Base-by-base conservation (phyloP, 768 basidiomycete genomes). In the Rhodotorula graminis region DNA sequence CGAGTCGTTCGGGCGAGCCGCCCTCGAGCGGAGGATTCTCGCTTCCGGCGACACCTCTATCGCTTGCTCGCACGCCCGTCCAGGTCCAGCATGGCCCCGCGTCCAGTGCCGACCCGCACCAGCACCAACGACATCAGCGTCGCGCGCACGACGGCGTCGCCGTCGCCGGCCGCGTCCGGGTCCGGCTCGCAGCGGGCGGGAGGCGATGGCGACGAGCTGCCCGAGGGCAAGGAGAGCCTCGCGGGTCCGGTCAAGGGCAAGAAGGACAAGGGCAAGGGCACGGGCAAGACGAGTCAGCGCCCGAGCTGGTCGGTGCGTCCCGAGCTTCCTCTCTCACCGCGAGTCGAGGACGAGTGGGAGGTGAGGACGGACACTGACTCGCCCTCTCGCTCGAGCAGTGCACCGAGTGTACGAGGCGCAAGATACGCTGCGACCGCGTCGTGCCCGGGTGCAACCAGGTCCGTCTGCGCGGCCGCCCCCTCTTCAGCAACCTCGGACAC, bases 351-450 rank as follows among this genome's bases (percentile, higher is more conserved):
- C 5, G 37, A 37, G 5, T 4, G 37, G 47, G 19, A 25, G 50
- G 27, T 52, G 50, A 27, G 25, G 50, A 52, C 25, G 12, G 3
- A 18, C 10, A 25, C 50, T 53, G 21, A n/a, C 49, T 44, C 27
- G 11, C 50, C 14, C 19, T 29, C 21, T 21, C 25, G 8, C 23
- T 29, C 31, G 25, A 3, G 31, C 56, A 70, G 69, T 71, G 70
- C 33, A 71, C 70, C 15, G 70, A 71, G 61, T 71, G 70, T 44
- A 71, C 70, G 12, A 42, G 69, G 31, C 68, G 72, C 29, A 73
- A 69, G 68, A 73, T 73, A 42, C 68, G 69, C 47, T 73, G 72
- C 44, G 67, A 73, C 53, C 42, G 69, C n/a, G 69, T 73, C 31
- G 72, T 73, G 0, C 72, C 72, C 2, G 72, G 72, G 0, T 73